Evolutionary conservation across 805 yeast species (phyloP), one percentile per base, ranked within the genome.

Genomic region (Lipomyces sp.): DNA sequence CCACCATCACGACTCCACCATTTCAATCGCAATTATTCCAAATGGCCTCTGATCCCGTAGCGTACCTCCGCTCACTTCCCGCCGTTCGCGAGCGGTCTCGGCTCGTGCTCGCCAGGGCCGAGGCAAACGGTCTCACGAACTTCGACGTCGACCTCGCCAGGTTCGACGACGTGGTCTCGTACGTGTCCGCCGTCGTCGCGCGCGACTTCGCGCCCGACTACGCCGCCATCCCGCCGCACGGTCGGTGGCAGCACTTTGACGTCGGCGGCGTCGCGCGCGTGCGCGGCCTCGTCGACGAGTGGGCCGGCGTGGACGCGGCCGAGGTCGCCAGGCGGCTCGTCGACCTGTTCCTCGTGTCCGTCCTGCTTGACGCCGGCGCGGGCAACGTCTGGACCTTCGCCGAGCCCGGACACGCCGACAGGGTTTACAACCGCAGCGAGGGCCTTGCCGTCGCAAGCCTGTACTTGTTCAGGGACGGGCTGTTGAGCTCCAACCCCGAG

Each of bases 311-410:
- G 22, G 70, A 68, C 53, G 65, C 66, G 29, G 54, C 68, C 13
- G 84, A 80, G 49, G 73, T 76, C 24, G 77, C 82, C 32, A 75
- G 73, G 58, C 74, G 78, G 39, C 65, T 81, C 35, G 70, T 81
- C 47, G 86, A 81, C 63, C 66, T 81, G 48, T 77, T 81, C 57
- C 74, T 80, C 2, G 75, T 81, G 31, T 78, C 83, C 51, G 86
- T 81, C 3, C 64, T 81, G 40, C 68, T 81, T 23, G 86, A 81
- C 64, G 86, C 86, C 3, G 86, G 86, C 21, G 85, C 86, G 0
- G 86, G 86, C 18, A 76, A 78, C 47, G 60, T 58, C 8, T 81
- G 86, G 86, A 64, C 61, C 37, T 81, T 70, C 59, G 59, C 53
- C 2, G 83, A 79, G 52, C 51, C 60, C 1, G 66, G 51, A 1